A percentile compares a stretch with the other conserved stretches of the same genome.
phyloP scores from a whole-genome alignment of 2,329 filamentous ascomycete genomes.

The Colletotrichum sp. region DNA sequence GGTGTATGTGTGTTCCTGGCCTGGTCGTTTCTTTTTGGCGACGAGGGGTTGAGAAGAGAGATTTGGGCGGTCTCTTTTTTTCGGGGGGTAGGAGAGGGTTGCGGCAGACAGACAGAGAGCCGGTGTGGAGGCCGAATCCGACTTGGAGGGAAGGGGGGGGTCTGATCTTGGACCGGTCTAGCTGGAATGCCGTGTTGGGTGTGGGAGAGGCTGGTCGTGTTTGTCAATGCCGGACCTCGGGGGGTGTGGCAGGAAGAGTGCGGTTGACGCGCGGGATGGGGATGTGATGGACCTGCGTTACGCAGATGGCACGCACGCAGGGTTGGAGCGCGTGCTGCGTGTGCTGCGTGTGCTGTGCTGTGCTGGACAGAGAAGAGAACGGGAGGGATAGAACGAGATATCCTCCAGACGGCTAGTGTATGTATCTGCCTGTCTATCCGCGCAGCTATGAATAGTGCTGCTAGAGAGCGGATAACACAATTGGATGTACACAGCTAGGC shows the following conservation, averaged over 20 bases:
- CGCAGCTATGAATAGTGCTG: not conserved
- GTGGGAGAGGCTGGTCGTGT: not conserved
- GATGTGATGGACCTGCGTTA: not conserved
- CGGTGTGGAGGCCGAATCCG: not conserved
- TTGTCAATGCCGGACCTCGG: not conserved
- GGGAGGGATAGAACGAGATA: not conserved
- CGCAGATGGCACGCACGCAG: not conserved
- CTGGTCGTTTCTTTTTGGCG: not conserved
- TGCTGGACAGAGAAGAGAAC: not conserved
- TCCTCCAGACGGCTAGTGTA: not conserved
- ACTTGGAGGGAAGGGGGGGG: not conserved
- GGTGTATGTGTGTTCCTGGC: not conserved
- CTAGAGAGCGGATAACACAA: not conserved
- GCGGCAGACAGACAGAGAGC: not conserved
- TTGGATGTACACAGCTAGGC: not conserved
- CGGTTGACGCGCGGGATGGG: not conserved
- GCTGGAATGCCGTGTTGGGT: not conserved
- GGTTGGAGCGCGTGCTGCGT: not conserved
- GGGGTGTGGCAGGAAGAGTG: not conserved
- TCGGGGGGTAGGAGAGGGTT: not conserved
- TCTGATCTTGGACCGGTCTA: not conserved
- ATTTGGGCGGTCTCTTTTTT: not conserved
- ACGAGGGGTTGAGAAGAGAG: constrained; percentile 9
- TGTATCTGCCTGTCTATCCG: not conserved
- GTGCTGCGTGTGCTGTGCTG: not conserved